Base-by-base conservation (phyloP, 1,139 yeast genomes). In the Saccharomyces hybrid region DNA sequence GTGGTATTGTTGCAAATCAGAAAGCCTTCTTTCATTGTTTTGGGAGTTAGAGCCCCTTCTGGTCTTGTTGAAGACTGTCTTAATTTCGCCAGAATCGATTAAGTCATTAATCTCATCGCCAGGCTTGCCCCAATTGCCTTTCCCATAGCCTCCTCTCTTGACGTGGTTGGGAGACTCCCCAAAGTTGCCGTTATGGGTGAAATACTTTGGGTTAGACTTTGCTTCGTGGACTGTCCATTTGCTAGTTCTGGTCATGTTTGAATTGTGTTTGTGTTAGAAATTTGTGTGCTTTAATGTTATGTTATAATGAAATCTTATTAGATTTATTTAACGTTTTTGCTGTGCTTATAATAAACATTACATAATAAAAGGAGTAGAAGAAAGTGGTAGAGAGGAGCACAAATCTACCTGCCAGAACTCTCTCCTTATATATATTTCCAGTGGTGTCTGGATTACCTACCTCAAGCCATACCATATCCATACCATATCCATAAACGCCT, bases 61-160 rank as follows among this genome's bases (percentile, higher is more conserved):
- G 28, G 65, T 66, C 60, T 72, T 74, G 56, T 74, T 73, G 61
- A 72, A 70, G 14, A 74, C 66, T 7, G 49, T 31, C 13, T 73
- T 71, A 47, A 75, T 67, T 55, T 75, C 78, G 34, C 77, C 78
- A 19, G 66, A 61, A 51, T 73, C 75, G 54, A 76, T 71, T 58
- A 77, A 62, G 55, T 78, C 86, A 52, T 76, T 73, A 55, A 83
- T 65, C 62, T 84, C 90, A 62, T 83, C 89, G 34, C 88, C 89
- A 3, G 82, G 78, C 57, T 75, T 72, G 32, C 91, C 91, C 89
- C 90, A 84, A 64, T 84, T 84, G 58, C 80, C 81, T 65, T 82
- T 83, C 53, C 97, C 97, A 49, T 87, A 88, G 54, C 97, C 97
- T 57, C 78, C 78, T 73, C 88, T 89, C 80, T 89, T 89, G 56